Base-by-base conservation (phyloP, 2,329 filamentous ascomycete species). In the Aaosphaeria arxii region DNA sequence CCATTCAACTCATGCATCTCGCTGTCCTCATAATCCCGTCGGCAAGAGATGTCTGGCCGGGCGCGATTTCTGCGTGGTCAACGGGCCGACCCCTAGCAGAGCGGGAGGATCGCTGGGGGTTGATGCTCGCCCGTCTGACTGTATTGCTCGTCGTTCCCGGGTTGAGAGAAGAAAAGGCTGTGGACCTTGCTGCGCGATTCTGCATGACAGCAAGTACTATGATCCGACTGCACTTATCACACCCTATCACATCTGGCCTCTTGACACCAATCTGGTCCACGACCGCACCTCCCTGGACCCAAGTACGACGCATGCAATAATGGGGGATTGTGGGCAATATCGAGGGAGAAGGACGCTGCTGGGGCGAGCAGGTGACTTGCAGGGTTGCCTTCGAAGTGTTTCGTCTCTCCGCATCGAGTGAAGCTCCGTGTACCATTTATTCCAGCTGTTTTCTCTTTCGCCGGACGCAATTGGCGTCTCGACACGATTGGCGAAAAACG, bases 401-500 rank as follows among this genome's bases (percentile, higher is more conserved):
- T 24, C 17, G 17, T 24, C 17, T 24, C 17, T 24, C 17, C 17
- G 17, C 3, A 24, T 24, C 17, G 17, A 24, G 17, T 24, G 17
- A 24, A 24, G 17, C 17, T 24, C 17, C 17, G 17, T 24, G 17
- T 24, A 24, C 17, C 17, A 24, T 24, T 24, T 24, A 24, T 24
- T 2, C 17, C 17, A 24, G 17, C 17, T 24, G 17, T 24, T 24
- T 24, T 24, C 17, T 24, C 17, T 24, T 24, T 24, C 17, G 17
- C 17, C 3, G 17, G 17, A 24, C 17, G 17, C 17, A 24, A 24
- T 24, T 24, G 17, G 17, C 17, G 17, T 24, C 17, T 24, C 17
- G 17, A 24, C 17, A 52, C 57, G 60, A 63, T 62, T 62, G 58
- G 63, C 58, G 61, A 66, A 44, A 59, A 65, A 64, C 60, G 64